Percentiles rank a stretch among this genome's conserved stretches.
Conservation (phyloP, 2,329 filamentous ascomycete species). For the Aspergillus pseudonomiae region DNA sequence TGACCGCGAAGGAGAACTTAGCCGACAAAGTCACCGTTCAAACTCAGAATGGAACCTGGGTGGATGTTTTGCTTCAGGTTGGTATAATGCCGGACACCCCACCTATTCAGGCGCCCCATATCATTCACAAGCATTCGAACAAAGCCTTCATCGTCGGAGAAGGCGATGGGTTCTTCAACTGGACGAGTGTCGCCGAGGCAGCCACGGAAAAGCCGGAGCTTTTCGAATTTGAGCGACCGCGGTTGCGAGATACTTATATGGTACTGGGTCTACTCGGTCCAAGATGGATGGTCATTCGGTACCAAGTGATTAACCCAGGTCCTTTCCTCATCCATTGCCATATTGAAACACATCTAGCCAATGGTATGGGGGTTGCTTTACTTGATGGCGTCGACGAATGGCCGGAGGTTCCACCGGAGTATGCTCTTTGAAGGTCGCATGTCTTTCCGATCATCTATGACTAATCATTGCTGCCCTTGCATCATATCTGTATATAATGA, state of each 20-base stretch:
- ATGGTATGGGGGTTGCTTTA: constrained; percentile 53
- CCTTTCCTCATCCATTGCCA: constrained; percentile 56
- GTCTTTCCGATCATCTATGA: background rate
- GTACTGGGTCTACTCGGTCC: constrained; percentile 31
- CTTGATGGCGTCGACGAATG: constrained; percentile 53
- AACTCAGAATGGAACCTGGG: constrained; percentile 43
- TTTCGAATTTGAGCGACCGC: constrained; percentile 51
- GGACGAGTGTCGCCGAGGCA: constrained; percentile 46
- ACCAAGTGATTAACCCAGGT: constrained; percentile 51
- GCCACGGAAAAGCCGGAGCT: constrained; percentile 40
- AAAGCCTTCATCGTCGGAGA: constrained; percentile 49
- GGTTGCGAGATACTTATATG: constrained; percentile 46
- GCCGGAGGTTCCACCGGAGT: constrained; percentile 38
- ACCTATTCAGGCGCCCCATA: constrained; percentile 41
- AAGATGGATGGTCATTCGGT: constrained; percentile 49
- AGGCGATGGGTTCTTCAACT: constrained; percentile 44
- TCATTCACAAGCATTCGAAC: constrained; percentile 54
- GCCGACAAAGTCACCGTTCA: constrained; percentile 32
- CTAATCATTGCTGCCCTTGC: background rate
- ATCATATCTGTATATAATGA: background rate
- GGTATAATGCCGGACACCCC: constrained; percentile 24
- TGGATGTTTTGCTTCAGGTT: constrained; percentile 41
- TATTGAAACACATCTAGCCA: constrained; percentile 51
- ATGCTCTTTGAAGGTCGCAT: constrained; percentile 1
- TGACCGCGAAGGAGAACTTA: constrained; percentile 22